Evolutionary conservation across 139 green algal species (phyloP), one percentile per base, ranked within the genome.

Genomic region (Gonium pectorale): DNA sequence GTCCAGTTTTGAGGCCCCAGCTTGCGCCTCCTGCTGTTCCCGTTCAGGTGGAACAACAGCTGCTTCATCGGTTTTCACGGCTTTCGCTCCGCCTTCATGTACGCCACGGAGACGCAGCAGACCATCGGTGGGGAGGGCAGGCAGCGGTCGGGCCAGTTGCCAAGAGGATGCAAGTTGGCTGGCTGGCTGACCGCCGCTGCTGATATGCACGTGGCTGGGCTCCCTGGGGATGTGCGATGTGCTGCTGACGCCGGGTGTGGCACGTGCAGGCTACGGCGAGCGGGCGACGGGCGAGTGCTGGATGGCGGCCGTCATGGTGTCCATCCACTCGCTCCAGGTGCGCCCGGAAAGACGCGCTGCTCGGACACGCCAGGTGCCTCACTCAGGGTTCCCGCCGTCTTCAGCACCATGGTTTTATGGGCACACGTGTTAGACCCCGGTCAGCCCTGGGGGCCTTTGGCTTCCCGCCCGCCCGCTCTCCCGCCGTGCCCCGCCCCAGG

Each of bases 211-310:
- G n/a, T n/a, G n/a, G n/a, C n/a, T n/a, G n/a, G n/a, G n/a, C n/a
- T n/a, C 13, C 22, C 54, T 31, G 54, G 54, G 54, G 6, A 31
- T 63, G 54, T 63, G 54, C 19, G 19, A n/a, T n/a, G n/a, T n/a
- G n/a, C 54, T 63, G 54, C 54, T 8, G 22, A 63, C 19, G n/a
- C 22, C 13, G 13, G 33, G 43, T 59, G 22, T 26, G 35, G n/a
- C 21, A 38, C 44, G 2, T 72, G 35, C 72, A 95, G 92, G 94
- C 5, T 98, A 96, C 77, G 95, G 95, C 51, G 93, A 94, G 59
- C 91, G 94, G 7, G 90, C 86, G 24, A 93, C 94, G 22, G 92
- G 92, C 29, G 85, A 92, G 78, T 98, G 95, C 90, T 96, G 91
- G 92, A 17, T 88, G 22, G 79, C 92, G 0, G 87, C 90, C 0